Evolutionary conservation across 2,329 filamentous ascomycete genomes (phyloP), one percentile per base, ranked within the genome.

Genomic region (Coniochaeta sp.): DNA sequence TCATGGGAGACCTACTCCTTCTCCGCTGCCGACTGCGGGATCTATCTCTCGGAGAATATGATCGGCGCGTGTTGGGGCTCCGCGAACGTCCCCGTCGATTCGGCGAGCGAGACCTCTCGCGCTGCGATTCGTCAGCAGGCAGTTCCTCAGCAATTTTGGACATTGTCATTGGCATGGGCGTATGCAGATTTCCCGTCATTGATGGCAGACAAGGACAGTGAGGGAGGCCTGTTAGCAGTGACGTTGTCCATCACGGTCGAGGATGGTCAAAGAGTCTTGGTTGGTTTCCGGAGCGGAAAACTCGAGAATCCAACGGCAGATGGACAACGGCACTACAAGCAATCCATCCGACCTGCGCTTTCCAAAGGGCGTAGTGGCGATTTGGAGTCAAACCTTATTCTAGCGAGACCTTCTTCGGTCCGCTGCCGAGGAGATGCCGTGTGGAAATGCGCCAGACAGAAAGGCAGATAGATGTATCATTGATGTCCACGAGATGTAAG

Each of bases 1-100:
- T 89, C 88, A 96, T 93, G 78, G 91, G 92, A 76, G 89, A 95
- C 74, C 90, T 89, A 75, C 88, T 92, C 75, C 89, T 82, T 82
- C 89, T 84, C 73, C 89, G 88, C 73, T 89, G 80, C 89, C 86
- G 83, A 75, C 89, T 92, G 70, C 85, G 84, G 74, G 89, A 93
- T 74, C 89, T 88, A 60, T 74, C 72, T 78, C 89, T 87, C 64
- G 89, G 88, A 62, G 89, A 91, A 73, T 89, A 92, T 58, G 89
- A 93, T 67, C 89, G 87, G 71, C 89, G 89, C 71, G 84, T 77
- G 64, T 81, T 80, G 64, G 89, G 90, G 79, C 91, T 96, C 77
- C 91, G 89, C 71, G 92, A 96, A 77, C 91, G 88, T 74, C 85
- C 84, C 76, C 89, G 87, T 73, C 88, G 87, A 71, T 58, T 44